Evolutionary conservation across 768 basidiomycete species (phyloP), one percentile per base, ranked within the genome.

Genomic region (Jaapia argillacea): DNA sequence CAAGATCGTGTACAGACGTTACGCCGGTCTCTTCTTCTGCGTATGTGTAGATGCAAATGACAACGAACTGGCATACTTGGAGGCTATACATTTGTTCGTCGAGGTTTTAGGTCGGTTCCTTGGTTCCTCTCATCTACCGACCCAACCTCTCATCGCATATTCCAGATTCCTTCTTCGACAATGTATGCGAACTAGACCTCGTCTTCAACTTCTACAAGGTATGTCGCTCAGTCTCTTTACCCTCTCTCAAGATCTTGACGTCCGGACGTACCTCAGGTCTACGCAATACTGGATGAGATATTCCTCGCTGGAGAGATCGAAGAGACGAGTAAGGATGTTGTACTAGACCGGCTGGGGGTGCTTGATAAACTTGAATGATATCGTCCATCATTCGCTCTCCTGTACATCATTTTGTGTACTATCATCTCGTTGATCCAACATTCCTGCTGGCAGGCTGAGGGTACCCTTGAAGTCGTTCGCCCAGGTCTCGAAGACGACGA

Each of bases 151-250:
- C 6, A 51, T 24, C 42, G 7, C 45, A 10, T 41, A 20, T 23
- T 45, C 44, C 45, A 96, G 94, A 98, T 59, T 81, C 92, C 0
- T 99, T 98, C 71, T 99, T 99, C 56, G 92, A 97, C 58, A 98
- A 99, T 53, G 96, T 99, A 1, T 97, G 96, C 66, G 93, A 97
- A 61, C 70, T 97, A 24, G 96, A 98, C 58, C 75, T 99, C 0
- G 96, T 99, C 2, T 99, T 98, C 70, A 97, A 97, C 62, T 99
- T 98, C 60, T 96, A 98, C 66, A 98, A 98, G 71, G 89, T 85
- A 33, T 16, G 61, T 47, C 2, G 5, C 25, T 20, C 23, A n/a
- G 10, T 10, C 31, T 10, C 16, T 10, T 33, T 33, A 33, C 31
- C 31, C 31, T 10, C 31, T 10, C 10, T 16, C 31, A 16, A n/a